Evolutionary conservation across 805 yeast species (phyloP).

Genomic region (Hanseniaspora singularis): DNA sequence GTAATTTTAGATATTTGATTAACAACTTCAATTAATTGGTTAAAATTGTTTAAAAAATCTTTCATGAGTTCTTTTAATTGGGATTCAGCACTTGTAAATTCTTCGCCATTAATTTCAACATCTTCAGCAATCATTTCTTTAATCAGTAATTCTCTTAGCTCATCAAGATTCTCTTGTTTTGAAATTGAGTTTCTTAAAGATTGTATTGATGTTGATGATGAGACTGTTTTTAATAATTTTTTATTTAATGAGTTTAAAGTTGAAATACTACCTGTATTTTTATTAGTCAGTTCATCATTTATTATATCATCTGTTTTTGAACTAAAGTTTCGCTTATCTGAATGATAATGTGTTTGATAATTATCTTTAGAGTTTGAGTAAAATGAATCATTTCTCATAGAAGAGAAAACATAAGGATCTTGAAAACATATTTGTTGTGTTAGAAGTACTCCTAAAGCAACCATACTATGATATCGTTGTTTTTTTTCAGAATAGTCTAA

Average conservation of each 20-base stretch:
- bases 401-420: constrained; percentile 64
- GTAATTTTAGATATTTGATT: constrained; percentile 57
- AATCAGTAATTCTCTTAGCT: constrained; percentile 38
- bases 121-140: constrained; percentile 37
- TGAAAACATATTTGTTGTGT: constrained; percentile 57
- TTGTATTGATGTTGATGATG: constrained; percentile 15
- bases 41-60: constrained; percentile 29
- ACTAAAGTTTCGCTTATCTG: too few relatives aligned
- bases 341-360: background rate
- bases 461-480: constrained; percentile 54
- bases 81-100: constrained; percentile 27
- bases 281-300: too few relatives aligned
- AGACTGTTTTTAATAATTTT: background rate
- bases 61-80: constrained; percentile 25
- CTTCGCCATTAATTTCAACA: constrained; percentile 32
- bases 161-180: constrained; percentile 36
- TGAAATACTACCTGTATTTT: background rate
- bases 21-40: constrained; percentile 32
- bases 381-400: constrained; percentile 41
- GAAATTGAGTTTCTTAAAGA: constrained; percentile 25
- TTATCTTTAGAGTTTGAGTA: background rate
- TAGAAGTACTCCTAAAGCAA: constrained; percentile 49
- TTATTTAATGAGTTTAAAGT: background rate
- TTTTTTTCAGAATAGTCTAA: constrained; percentile 66
- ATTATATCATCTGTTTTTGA: too few relatives aligned